Evolutionary conservation across 2,329 filamentous ascomycete genomes (phyloP), one percentile per base, ranked within the genome.

Genomic region (Botryotinia globosa): DNA sequence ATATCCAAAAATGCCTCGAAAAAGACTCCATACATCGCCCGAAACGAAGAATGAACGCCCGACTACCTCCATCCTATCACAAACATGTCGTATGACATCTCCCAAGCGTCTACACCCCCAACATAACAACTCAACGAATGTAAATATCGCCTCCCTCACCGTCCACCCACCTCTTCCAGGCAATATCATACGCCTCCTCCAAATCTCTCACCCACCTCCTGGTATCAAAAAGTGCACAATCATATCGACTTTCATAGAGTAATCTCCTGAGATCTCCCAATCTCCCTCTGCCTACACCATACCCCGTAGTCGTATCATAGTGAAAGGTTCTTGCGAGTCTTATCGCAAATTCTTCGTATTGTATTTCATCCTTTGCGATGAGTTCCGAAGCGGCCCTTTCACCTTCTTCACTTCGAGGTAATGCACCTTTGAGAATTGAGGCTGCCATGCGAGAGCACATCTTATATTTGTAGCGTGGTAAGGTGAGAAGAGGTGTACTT

Each of bases 381-480:
- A 99, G 86, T 73, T 98, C 94, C 29, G 83, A 81, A 0, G 91
- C 91, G 0, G 92, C 92, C 73, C 84, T 85, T 10, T 84, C 83
- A 4, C 95, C 94, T n/a, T 89, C 88, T 1, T 85, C 83, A 0
- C 85, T 86, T 76, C 90, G 91, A 0, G 96, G 96, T 5, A 99
- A 84, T 0, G 96, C 96, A 25, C 96, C 96, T 76, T 90, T 92
- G 44, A 99, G 86, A 72, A 99, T 98, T 18, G 94, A 97, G 10
- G 96, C 94, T 10, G 95, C 96, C 92, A 99, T 99, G 71, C 96
- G 92, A 61, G 94, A 97, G 82, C 96, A 99, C 96, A 99, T 99
- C 83, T 99, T 99, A 83, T 98, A 98, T 68, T 92, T 89, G 81
- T 98, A 98, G 51, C 96, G 89, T 18, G 96, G 94, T 44, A 96